Evolutionary conservation across 2,329 filamentous ascomycete genomes (phyloP), one percentile per base, ranked within the genome.

Genomic region (Dothideomycetes sp.): DNA sequence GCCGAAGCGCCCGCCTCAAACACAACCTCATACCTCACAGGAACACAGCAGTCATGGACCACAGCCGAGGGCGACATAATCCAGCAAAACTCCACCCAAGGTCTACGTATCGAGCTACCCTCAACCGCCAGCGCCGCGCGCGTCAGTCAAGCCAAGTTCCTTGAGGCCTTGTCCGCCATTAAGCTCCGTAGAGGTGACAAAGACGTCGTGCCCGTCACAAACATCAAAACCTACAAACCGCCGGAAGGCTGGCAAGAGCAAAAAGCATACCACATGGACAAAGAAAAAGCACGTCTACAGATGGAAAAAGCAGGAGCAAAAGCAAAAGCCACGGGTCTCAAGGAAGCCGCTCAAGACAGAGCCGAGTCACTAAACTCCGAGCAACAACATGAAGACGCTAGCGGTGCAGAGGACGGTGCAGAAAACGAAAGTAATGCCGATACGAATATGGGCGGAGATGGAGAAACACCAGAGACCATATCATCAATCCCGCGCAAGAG

Each of bases 101-200:
- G 32, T 22, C 32, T 47, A 19, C 40, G 41, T 12, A 45, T 47
- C 15, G 25, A 27, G 4, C 27, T 44, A 8, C 46, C 46, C 4
- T 20, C 43, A 7, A 43, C 45, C 17, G 46, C 46, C 12, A 43
- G 38, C 18, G 39, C 40, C 7, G 27, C 23, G 11, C 42, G 42
- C 24, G 36, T 38, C 17, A 31, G 28, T 10, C 55, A 64, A 20
- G 56, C 56, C 3, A 54, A 53, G 19, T 69, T 69, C 45, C 51
- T 69, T 2, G 57, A 60, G 33, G 55, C 51, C 15, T 43, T 67
- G 12, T 64, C 64, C 16, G 53, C 57, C 12, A 58, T 61, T 20
- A 68, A 68, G 46, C 55, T 55, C 4, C 58, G 57, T 42, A 58
- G 60, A 41, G 64, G 64, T 25, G 64, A 68, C 24, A 49, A 45